phyloP scores from a whole-genome alignment of 768 basidiomycete species.

The Termitomyces sp. region DNA sequence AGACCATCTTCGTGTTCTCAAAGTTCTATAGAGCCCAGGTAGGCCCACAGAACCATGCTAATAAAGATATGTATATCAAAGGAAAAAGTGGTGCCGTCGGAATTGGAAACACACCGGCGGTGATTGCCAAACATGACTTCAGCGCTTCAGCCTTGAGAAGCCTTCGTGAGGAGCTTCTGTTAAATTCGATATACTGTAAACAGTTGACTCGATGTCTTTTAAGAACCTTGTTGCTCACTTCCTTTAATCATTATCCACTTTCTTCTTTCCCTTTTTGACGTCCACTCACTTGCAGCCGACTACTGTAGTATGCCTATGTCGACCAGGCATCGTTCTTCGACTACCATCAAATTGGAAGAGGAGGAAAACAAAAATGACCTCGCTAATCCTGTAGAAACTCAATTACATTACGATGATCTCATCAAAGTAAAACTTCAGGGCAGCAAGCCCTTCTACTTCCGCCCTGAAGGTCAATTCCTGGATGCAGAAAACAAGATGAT shows the following conservation, averaged over 20 bases:
- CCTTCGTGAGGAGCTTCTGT: no score
- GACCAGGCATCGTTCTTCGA: background rate
- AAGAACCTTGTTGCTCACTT: background rate
- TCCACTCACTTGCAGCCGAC: background rate
- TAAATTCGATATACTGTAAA: no score
- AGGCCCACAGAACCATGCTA: background rate
- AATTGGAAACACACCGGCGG: no score
- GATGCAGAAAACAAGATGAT: background rate
- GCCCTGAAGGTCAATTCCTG: slow-evolving; percentile 1
- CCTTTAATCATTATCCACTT: background rate
- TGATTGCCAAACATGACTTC: no score
- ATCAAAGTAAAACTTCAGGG: background rate
- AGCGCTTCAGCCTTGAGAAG: no score
- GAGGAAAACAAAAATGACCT: background rate
- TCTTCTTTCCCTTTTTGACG: background rate
- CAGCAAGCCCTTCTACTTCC: background rate
- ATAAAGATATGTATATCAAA: no score
- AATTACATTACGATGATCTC: background rate
- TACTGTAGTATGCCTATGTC: background rate
- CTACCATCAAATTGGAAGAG: background rate
- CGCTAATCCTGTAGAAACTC: background rate
- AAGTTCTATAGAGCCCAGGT: background rate
- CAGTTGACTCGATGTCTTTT: no score
- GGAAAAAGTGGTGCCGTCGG: no score
- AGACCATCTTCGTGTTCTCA: background rate